A percentile compares a stretch with the other conserved stretches of the same genome.
Conservation (phyloP, 768 basidiomycete species). For the Naematelia aurantialba region DNA sequence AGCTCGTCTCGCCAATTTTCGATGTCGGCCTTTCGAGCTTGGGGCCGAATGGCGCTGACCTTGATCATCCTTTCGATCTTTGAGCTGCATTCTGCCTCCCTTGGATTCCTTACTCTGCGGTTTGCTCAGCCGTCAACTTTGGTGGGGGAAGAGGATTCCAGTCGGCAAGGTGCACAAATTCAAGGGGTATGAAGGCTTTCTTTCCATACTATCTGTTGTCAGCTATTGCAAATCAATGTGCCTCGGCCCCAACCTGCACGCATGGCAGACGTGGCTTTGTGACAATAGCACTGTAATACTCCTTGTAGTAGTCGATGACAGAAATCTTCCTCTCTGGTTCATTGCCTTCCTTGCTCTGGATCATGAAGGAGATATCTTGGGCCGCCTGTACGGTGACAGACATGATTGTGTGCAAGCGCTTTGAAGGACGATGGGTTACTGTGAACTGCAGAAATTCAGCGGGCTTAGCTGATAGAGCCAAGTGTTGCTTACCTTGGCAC, state of each 20-base stretch:
- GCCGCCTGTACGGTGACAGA: conserved; percentile 37
- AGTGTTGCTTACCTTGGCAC: conserved; percentile 32
- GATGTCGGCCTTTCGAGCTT: conserved; percentile 16
- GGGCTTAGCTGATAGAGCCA: neutral
- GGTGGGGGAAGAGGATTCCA: conserved; percentile 45
- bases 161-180: conserved; percentile 41
- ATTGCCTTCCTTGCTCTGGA: conserved; percentile 33
- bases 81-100: neutral
- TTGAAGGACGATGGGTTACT: conserved; percentile 37
- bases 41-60: conserved; percentile 31
- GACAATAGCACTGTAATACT: conserved; percentile 28
- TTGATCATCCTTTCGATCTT: conserved; percentile 44
- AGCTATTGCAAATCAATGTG: neutral
- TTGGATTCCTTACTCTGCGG: conserved; percentile 30
- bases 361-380: conserved; percentile 36
- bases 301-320: conserved; percentile 37
- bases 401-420: conserved; percentile 37
- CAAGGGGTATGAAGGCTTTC: conserved; percentile 47
- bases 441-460: conserved; percentile 26
- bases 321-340: conserved; percentile 23
- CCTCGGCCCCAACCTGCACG: conserved; percentile 31
- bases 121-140: conserved; percentile 44
- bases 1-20: conserved; percentile 42
- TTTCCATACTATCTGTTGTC: conserved; percentile 36
- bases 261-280: conserved; percentile 46